Evolutionary conservation across 2,329 filamentous ascomycete genomes (phyloP).

Genomic region (Aspergillus ustus): DNA sequence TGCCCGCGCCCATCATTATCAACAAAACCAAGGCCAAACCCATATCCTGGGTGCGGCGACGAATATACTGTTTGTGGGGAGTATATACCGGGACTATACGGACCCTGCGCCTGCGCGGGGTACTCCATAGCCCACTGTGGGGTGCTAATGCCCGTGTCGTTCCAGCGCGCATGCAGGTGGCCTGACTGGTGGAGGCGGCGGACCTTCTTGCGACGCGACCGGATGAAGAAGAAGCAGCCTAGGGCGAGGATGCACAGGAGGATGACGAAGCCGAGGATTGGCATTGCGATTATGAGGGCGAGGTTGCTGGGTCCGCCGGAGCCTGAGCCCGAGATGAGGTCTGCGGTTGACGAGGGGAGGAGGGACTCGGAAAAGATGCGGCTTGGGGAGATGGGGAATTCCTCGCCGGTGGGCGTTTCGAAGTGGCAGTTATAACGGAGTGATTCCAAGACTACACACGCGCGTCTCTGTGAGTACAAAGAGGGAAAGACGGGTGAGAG

Average conservation of each 20-base stretch:
- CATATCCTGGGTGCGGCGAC: slow-evolving; percentile 6
- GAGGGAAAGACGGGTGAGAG: neutral
- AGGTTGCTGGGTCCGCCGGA: slow-evolving; percentile 35
- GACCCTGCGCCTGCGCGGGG: slow-evolving; percentile 21
- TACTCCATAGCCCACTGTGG: slow-evolving; percentile 34
- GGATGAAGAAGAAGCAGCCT: slow-evolving; percentile 50
- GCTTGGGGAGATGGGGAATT: slow-evolving; percentile 46
- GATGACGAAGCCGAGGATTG: slow-evolving; percentile 48
- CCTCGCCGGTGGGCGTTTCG: slow-evolving; percentile 36
- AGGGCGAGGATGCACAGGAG: slow-evolving; percentile 36
- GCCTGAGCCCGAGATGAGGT: slow-evolving; percentile 23
- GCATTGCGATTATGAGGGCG: slow-evolving; percentile 48
- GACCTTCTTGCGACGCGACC: slow-evolving; percentile 45
- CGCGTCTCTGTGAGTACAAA: neutral
- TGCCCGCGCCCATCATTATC: slow-evolving; percentile 35
- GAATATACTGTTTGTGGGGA: slow-evolving; percentile 21
- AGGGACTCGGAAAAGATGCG: slow-evolving; percentile 48
- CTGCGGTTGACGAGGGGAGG: slow-evolving; percentile 40
- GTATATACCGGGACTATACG: slow-evolving; percentile 19
- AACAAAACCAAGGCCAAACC: slow-evolving; percentile 29
- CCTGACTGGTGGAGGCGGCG: slow-evolving; percentile 31
- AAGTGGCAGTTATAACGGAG: slow-evolving; percentile 52
- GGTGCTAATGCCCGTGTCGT: slow-evolving; percentile 39
- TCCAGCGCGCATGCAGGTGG: slow-evolving; percentile 42
- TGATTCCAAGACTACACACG: slow-evolving; percentile 47